Percentiles rank a stretch among this genome's conserved stretches.
Evolutionary conservation across 2,329 filamentous ascomycete genomes (phyloP).

Genomic region (Pseudogymnoascus sp.): DNA sequence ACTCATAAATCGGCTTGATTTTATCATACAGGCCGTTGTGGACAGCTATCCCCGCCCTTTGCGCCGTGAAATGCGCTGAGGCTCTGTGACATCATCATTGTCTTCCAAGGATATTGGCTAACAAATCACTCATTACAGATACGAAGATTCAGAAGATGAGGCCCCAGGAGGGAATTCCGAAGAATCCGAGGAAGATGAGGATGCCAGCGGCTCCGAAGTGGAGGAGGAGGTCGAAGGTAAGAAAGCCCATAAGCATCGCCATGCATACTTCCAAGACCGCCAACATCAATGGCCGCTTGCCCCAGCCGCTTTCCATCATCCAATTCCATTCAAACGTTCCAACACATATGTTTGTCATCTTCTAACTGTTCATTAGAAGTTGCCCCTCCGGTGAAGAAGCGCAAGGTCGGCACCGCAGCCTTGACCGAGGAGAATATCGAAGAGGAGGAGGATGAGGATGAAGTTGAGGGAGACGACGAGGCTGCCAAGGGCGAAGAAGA

Average conservation of each 20-base stretch:
- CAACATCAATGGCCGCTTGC: neutral
- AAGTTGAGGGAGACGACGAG: slow-evolving; percentile 11
- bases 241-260: neutral
- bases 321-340: neutral
- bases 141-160: slow-evolving; percentile 29
- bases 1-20: neutral
- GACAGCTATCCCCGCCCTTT: neutral
- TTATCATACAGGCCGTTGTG: neutral
- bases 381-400: slow-evolving; percentile 23
- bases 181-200: slow-evolving; percentile 28
- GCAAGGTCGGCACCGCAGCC: slow-evolving; percentile 18
- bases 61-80: neutral
- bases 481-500: slow-evolving; percentile 6
- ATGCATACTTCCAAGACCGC: slow-evolving; percentile 9
- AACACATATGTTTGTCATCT: neutral
- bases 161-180: slow-evolving; percentile 30
- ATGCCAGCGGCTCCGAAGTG: slow-evolving; percentile 17
- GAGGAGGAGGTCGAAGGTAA: slow-evolving; percentile 17
- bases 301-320: neutral
- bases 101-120: slow-evolving; percentile 15
- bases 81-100: neutral
- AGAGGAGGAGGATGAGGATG: slow-evolving; percentile 12
- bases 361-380: slow-evolving; percentile 13
- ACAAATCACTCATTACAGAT: slow-evolving; percentile 16
- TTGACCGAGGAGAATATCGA: neutral